Percentiles rank a stretch among this genome's conserved stretches.
Conservation (phyloP, 208 protist genomes). For the Acanthamoeba castellanii region DNA sequence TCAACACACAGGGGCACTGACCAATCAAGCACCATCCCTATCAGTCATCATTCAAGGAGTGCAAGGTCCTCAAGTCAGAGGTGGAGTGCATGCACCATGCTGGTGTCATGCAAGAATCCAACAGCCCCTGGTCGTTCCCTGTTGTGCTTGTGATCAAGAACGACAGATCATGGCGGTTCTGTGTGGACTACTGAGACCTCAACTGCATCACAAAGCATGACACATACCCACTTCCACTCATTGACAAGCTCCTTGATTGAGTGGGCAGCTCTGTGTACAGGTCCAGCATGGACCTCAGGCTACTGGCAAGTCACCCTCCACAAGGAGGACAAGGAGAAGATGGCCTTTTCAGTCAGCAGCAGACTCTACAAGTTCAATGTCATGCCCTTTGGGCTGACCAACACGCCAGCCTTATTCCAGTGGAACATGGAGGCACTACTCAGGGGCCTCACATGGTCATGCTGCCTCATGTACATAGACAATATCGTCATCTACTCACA, state of each 20-base stretch:
- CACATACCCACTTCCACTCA: neutral
- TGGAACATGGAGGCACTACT: conserved; percentile 55
- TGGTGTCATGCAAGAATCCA: neutral
- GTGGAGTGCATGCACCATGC: neutral
- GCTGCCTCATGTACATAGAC: conserved; percentile 60
- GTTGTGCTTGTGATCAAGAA: conserved; percentile 8
- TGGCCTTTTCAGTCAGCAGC: conserved; percentile 22
- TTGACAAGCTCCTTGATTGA: neutral
- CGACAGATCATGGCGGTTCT: neutral
- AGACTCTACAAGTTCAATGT: conserved; percentile 72
- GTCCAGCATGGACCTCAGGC: conserved; percentile 65
- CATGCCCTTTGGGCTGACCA: conserved; percentile 61
- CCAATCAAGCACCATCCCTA: neutral
- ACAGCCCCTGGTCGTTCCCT: neutral
- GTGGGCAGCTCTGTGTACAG: neutral
- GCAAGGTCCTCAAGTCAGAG: too few relatives aligned
- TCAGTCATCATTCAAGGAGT: neutral
- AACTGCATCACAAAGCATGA: neutral
- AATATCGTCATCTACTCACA: conserved; percentile 70
- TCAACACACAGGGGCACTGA: neutral
- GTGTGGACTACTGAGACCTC: conserved; percentile 9
- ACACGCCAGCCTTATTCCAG: conserved; percentile 68
- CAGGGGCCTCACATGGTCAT: neutral
- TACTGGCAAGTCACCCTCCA: conserved; percentile 67
- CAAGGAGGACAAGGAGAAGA: conserved; percentile 65